These are phyloP conservation scores for Saturnispora gosingensis DNA, from an alignment of 805 yeast species.

Conservation along the genomic window DNA sequence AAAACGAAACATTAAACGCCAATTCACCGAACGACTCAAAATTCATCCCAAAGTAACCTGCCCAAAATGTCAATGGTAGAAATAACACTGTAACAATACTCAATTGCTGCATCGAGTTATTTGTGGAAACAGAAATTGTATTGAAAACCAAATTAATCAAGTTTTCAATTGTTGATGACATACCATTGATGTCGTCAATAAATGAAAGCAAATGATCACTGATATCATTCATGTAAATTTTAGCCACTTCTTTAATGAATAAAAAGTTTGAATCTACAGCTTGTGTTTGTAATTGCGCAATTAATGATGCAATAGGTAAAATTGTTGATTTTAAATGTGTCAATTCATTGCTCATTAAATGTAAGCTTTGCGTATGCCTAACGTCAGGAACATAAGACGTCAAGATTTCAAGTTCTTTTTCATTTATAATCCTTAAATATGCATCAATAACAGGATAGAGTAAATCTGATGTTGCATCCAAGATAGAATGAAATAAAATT, in stretches of 20 bases:
- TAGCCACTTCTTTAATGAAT: slow-evolving; percentile 34
- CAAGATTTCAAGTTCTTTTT: slow-evolving; percentile 43
- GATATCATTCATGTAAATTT: slow-evolving; percentile 44
- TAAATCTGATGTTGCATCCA: slow-evolving; percentile 48
- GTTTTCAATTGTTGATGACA: slow-evolving; percentile 43
- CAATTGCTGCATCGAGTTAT: slow-evolving; percentile 44
- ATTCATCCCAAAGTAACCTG: slow-evolving; percentile 56
- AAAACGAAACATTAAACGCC: slow-evolving; percentile 31
- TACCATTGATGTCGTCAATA: slow-evolving; percentile 44
- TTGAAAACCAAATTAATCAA: slow-evolving; percentile 46
- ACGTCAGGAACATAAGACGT: slow-evolving; percentile 35
- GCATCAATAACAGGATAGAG: slow-evolving; percentile 45
- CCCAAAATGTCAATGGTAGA: slow-evolving; percentile 49
- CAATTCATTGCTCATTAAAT: slow-evolving; percentile 45
- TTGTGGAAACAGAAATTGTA: slow-evolving; percentile 46
- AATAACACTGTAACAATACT: slow-evolving; percentile 51
- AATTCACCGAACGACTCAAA: slow-evolving; percentile 35
- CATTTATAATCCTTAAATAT: slow-evolving; percentile 38
- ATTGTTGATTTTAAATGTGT: slow-evolving; percentile 38
- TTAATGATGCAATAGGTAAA: slow-evolving; percentile 37
- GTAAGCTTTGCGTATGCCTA: slow-evolving; percentile 42
- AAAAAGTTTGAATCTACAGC: slow-evolving; percentile 16
- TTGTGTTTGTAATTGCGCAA: slow-evolving; percentile 37
- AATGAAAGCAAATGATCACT: slow-evolving; percentile 45
- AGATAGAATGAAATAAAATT: slow-evolving; percentile 41